Evolutionary conservation across 202 grass and related monocot species (phyloP).

Genomic region (Miscanthus sacchariflorus): DNA sequence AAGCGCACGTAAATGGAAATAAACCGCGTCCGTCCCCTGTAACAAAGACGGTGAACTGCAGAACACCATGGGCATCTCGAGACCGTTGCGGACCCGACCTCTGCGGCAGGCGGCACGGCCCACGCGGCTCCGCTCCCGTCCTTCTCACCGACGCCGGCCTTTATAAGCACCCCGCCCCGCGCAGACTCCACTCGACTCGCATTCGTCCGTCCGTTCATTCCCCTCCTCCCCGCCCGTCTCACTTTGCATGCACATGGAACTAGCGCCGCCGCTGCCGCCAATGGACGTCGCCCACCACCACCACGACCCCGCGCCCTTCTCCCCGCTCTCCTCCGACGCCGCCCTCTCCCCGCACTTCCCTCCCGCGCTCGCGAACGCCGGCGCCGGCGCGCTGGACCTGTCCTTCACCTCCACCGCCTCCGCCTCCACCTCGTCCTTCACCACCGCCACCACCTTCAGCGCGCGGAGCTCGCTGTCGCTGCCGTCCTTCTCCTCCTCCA

Average conservation of each 20-base stretch:
- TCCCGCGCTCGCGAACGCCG: neutral
- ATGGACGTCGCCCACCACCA: slow-evolving; percentile 36
- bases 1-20: neutral
- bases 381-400: slow-evolving; percentile 50
- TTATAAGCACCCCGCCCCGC: slow-evolving; percentile 48
- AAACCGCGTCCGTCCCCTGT: neutral
- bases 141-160: slow-evolving; percentile 43
- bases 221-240: neutral
- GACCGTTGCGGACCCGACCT: slow-evolving; percentile 1
- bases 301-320: slow-evolving; percentile 31
- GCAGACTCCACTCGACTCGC: slow-evolving; percentile 15
- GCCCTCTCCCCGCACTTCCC: slow-evolving; percentile 42
- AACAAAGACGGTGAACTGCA: neutral
- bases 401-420: slow-evolving; percentile 80
- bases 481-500: slow-evolving; percentile 78
- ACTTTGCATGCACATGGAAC: slow-evolving; percentile 51
- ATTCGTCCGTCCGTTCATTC: neutral
- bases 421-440: slow-evolving; percentile 64
- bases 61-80: neutral
- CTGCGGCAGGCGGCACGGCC: neutral
- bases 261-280: slow-evolving; percentile 8
- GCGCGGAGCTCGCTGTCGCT: slow-evolving; percentile 78
- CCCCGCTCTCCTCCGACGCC: slow-evolving; percentile 43
- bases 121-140: neutral
- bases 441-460: slow-evolving; percentile 83